phyloP scores from a whole-genome alignment of 192 early-diverging fungal species.

The Coemansia interrupta region DNA sequence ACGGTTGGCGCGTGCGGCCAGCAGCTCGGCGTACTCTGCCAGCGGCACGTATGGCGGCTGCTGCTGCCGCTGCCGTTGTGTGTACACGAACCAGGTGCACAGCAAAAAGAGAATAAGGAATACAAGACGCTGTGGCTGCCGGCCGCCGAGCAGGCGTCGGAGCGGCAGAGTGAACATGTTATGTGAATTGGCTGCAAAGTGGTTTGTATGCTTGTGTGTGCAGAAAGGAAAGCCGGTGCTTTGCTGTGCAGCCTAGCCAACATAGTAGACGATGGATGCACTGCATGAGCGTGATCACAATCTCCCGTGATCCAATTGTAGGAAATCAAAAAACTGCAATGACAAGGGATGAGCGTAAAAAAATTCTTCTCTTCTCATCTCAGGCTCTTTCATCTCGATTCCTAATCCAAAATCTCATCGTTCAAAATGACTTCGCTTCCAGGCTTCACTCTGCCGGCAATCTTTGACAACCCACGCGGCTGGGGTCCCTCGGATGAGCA shows the following conservation, averaged over 20 bases:
- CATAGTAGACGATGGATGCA: too few relatives aligned
- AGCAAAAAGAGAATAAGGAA: not conserved
- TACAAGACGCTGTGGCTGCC: not conserved
- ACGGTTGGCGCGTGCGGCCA: slow-evolving; percentile 6
- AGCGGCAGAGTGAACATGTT: slow-evolving; percentile 2
- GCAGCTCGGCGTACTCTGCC: slow-evolving; percentile 13
- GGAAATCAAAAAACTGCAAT: not conserved
- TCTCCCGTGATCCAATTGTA: too few relatives aligned
- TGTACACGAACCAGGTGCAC: not conserved
- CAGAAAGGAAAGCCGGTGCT: too few relatives aligned
- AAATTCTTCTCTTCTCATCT: slow-evolving; percentile 3
- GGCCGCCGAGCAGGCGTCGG: not conserved
- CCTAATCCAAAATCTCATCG: not conserved
- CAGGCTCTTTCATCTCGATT: slow-evolving; percentile 2
- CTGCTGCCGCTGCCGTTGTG: too few relatives aligned
- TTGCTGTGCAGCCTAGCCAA: too few relatives aligned
- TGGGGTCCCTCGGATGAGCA: slow-evolving; percentile 80
- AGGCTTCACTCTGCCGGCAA: slow-evolving; percentile 71
- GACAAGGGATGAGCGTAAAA: not conserved
- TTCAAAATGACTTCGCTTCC: slow-evolving; percentile 50
- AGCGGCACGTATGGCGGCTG: slow-evolving; percentile 10
- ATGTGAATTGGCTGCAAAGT: too few relatives aligned
- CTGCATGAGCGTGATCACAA: too few relatives aligned
- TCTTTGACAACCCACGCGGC: slow-evolving; percentile 78
- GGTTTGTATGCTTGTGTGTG: too few relatives aligned